Conservation (phyloP, 1,284 basidiomycete genomes). For the Blastosporella zonata region DNA sequence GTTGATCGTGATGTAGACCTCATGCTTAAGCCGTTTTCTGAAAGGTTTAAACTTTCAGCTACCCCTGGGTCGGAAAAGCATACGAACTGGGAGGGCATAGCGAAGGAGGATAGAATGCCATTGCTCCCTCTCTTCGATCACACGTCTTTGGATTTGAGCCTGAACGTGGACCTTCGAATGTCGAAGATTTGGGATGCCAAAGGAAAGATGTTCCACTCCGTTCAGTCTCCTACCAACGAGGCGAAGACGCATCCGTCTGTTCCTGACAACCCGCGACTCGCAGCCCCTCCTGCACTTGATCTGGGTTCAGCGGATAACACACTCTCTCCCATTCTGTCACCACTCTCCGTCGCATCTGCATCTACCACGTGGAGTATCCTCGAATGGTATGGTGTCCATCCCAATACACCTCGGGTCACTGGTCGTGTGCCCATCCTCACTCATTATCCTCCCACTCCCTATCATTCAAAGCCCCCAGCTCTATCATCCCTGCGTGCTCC, state of each 20-base stretch:
- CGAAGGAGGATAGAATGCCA: slow-evolving; percentile 12
- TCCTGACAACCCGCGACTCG: slow-evolving; percentile 16
- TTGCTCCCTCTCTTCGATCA: slow-evolving; percentile 30
- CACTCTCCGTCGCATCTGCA: slow-evolving; percentile 30
- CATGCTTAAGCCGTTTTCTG: slow-evolving; percentile 19
- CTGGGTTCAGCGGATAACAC: slow-evolving; percentile 9
- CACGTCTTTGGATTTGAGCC: slow-evolving; percentile 26
- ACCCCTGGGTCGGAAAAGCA: slow-evolving; percentile 17
- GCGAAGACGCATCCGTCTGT: slow-evolving; percentile 12
- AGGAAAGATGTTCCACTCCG: slow-evolving; percentile 22
- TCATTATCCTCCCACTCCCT: slow-evolving; percentile 17
- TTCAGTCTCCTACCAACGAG: slow-evolving; percentile 20
- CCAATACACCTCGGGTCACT: slow-evolving; percentile 28
- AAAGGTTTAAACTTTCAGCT: slow-evolving; percentile 12
- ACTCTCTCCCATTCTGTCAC: slow-evolving; percentile 20
- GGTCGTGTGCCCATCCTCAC: slow-evolving; percentile 16
- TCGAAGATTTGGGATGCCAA: slow-evolving; percentile 29
- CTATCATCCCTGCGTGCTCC: slow-evolving; percentile 8
- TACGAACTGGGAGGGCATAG: slow-evolving; percentile 15
- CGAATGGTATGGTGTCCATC: slow-evolving; percentile 35
- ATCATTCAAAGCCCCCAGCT: slow-evolving; percentile 9
- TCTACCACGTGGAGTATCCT: slow-evolving; percentile 39
- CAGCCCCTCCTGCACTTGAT: slow-evolving; percentile 14
- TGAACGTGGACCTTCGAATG: slow-evolving; percentile 29
- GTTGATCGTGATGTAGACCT: slow-evolving; percentile 16